Evolutionary conservation across 805 yeast species (phyloP), one percentile per base, ranked within the genome.

Genomic region (Metschnikowia baotianmanensis): DNA sequence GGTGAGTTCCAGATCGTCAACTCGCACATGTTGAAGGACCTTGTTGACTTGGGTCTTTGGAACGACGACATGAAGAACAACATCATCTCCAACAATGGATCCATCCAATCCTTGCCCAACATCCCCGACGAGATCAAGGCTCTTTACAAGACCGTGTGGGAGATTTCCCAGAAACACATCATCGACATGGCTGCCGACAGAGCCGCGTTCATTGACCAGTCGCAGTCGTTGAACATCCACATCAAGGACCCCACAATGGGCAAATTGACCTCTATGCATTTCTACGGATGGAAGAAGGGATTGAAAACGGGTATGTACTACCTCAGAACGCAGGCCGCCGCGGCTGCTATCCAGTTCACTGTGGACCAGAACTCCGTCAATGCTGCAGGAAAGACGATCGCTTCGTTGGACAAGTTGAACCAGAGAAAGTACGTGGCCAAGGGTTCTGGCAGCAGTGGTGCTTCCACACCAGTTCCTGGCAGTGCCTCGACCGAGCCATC

Each of bases 281-380:
- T 93, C 74, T 91, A 93, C 61, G 98, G 96, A 34, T 93, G 99
- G 99, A 86, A 86, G 73, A 88, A 86, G 72, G 99, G 99, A 46
- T 77, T 93, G 62, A 93, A 93, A 77, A 93, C 99, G 4, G 99
- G 99, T 58, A 91, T 93, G 95, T 93, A 93, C 74, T 93, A 93
- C 68, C 73, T 93, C 64, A 83, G 98, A 68, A 91, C 98, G 9
- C 95, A 87, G 74, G 96, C 98, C 46, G 99, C 99, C 16, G 79
- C 96, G 31, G 86, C 96, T 37, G 97, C 99, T 34, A 93, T 93
- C 59, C 95, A 91, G 71, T 91, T 89, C 65, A 36, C 78, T 18
- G 72, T 74, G 34, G 77, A 74, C 53, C 68, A 74, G 42, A 57
- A 57, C 47, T 61, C 76, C 18, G 71, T 65, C 42, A 62, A 40